Evolutionary conservation across 192 early-diverging fungal genomes (phyloP).

Genomic region (Globomyces pollinis-pini): DNA sequence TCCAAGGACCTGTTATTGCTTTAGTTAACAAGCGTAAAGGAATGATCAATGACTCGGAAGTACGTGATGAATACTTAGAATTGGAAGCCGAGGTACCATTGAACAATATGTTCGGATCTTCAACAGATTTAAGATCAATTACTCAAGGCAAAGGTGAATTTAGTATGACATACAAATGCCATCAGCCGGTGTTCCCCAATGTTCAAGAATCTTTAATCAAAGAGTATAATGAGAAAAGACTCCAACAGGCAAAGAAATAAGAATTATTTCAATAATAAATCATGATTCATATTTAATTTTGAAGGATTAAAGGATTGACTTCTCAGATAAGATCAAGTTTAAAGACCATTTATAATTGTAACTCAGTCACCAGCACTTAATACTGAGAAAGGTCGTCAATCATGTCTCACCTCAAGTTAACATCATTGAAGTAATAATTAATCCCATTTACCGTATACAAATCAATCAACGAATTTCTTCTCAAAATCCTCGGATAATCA

Average conservation of each 20-base stretch:
- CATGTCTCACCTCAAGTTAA: not conserved
- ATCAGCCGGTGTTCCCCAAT: conserved; percentile 60
- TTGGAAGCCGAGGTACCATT: conserved; percentile 82
- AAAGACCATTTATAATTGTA: too few species aligned
- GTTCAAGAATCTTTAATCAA: conserved; percentile 82
- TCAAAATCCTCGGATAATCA: too few species aligned
- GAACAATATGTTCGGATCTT: conserved; percentile 99
- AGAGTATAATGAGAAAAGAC: conserved; percentile 70
- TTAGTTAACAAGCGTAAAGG: conserved; percentile 97
- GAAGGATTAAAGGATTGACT: not conserved
- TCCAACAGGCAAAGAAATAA: conserved; percentile 11
- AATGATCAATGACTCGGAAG: conserved; percentile 84
- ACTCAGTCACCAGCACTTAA: not conserved
- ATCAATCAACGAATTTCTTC: too few species aligned
- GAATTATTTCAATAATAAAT: too few species aligned
- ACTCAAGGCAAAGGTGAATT: conserved; percentile 94
- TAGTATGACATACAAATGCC: conserved; percentile 92
- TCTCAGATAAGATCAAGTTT: conserved; percentile 10
- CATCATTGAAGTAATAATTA: not conserved
- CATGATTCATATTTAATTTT: too few species aligned
- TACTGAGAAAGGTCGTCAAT: not conserved
- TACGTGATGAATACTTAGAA: conserved; percentile 86
- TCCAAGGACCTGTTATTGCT: conserved; percentile 79
- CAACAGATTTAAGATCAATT: conserved; percentile 84
- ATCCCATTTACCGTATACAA: too few species aligned